A percentile compares a stretch with the other conserved stretches of the same genome.
Conservation (phyloP, 345 rosid genomes). For the Draba incana region DNA sequence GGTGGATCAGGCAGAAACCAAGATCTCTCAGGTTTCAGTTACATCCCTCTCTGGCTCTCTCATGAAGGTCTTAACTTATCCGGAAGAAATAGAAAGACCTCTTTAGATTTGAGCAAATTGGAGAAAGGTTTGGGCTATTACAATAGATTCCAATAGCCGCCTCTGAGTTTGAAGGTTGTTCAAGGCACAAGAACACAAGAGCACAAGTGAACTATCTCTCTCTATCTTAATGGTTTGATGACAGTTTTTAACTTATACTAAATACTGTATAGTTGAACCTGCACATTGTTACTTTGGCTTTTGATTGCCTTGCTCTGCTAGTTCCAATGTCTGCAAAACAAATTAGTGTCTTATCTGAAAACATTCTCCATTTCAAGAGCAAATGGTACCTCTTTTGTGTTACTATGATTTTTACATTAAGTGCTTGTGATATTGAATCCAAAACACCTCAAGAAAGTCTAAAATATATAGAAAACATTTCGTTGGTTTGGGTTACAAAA, state of each 20-base stretch:
- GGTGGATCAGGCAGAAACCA: slow-evolving; percentile 34
- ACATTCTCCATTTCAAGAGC: background rate
- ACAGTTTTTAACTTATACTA: background rate
- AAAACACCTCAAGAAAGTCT: slow-evolving; percentile 2
- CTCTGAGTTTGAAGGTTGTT: slow-evolving; percentile 21
- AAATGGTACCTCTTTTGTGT: slow-evolving; percentile 11
- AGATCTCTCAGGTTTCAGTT: slow-evolving; percentile 27
- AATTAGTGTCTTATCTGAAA: background rate
- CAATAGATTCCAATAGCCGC: background rate
- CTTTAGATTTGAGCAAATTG: slow-evolving; percentile 2
- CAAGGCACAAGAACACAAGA: background rate
- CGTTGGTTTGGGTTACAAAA: background rate
- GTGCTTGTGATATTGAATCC: slow-evolving; percentile 5
- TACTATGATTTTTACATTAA: background rate
- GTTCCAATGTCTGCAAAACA: slow-evolving; percentile 3
- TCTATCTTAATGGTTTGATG: slow-evolving; percentile 2
- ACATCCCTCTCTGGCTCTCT: background rate
- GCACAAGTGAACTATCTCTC: slow-evolving; percentile 17
- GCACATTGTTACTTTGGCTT: slow-evolving; percentile 27
- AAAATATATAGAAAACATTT: background rate
- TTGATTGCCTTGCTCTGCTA: slow-evolving; percentile 23
- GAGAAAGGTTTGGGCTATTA: slow-evolving; percentile 3
- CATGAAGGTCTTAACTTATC: background rate
- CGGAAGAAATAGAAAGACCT: background rate
- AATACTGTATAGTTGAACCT: slow-evolving; percentile 33